These are phyloP conservation scores for Macrophomina phaseolina DNA, from an alignment of 2,329 filamentous ascomycete genomes.

Conservation along the genomic window DNA sequence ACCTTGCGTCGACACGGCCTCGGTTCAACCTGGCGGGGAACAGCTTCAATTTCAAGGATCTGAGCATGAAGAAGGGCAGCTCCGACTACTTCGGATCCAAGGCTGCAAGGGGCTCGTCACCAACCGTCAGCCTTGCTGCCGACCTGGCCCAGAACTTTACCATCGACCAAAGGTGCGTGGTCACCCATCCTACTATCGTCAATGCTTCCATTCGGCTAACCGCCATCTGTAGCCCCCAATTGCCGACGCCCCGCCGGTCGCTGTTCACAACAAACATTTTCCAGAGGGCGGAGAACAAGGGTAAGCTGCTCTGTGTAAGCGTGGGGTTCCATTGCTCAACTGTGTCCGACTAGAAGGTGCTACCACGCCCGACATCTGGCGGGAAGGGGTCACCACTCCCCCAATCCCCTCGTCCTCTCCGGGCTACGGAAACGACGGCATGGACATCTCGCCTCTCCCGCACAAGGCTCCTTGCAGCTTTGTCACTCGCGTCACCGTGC, in stretches of 20 bases:
- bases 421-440: slow-evolving; percentile 71
- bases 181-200: slow-evolving; percentile 33
- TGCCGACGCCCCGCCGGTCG: slow-evolving; percentile 81
- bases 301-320: slow-evolving; percentile 54
- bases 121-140: slow-evolving; percentile 86
- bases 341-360: slow-evolving; percentile 44
- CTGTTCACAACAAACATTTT: slow-evolving; percentile 79
- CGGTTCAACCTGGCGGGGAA: slow-evolving; percentile 65
- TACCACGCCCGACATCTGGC: slow-evolving; percentile 52
- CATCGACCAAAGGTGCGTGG: slow-evolving; percentile 84
- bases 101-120: slow-evolving; percentile 81
- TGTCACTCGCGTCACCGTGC: slow-evolving; percentile 66
- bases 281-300: slow-evolving; percentile 61
- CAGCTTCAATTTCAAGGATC: slow-evolving; percentile 76
- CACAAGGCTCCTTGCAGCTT: slow-evolving; percentile 77
- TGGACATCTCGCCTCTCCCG: slow-evolving; percentile 93
- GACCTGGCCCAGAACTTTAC: slow-evolving; percentile 97
- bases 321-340: slow-evolving; percentile 37
- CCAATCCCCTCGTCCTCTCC: slow-evolving; percentile 86
- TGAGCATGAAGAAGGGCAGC: slow-evolving; percentile 72
- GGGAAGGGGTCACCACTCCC: slow-evolving; percentile 80
- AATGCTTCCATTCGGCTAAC: slow-evolving; percentile 44
- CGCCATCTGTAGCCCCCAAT: slow-evolving; percentile 69
- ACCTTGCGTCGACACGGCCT: slow-evolving; percentile 59
- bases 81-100: slow-evolving; percentile 84